Conservation (phyloP, 192 early-diverging fungal species). For the Coemansia sp. region DNA sequence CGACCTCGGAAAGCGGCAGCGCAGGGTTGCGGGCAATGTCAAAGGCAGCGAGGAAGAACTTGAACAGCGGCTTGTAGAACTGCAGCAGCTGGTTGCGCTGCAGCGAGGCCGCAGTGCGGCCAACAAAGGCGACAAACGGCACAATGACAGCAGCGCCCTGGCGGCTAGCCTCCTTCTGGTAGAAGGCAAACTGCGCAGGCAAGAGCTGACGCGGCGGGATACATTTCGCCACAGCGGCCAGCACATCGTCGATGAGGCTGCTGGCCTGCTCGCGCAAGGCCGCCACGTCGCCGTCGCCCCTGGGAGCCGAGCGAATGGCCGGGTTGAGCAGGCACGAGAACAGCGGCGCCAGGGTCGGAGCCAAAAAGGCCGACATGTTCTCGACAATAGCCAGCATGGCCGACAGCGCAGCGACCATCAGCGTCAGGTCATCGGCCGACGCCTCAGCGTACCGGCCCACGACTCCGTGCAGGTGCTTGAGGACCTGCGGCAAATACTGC, state of each 20-base stretch:
- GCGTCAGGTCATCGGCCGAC: slow-evolving; percentile 48
- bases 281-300: background rate
- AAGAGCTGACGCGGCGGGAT: slow-evolving; percentile 51
- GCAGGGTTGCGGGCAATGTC: slow-evolving; percentile 56
- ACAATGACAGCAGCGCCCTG: slow-evolving; percentile 57
- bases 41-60: slow-evolving; percentile 77
- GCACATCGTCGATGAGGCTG: slow-evolving; percentile 24
- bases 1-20: slow-evolving; percentile 43
- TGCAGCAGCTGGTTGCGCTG: slow-evolving; percentile 65
- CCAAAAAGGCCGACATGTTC: slow-evolving; percentile 54
- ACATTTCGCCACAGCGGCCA: slow-evolving; percentile 30
- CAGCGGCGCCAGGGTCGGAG: slow-evolving; percentile 46
- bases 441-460: slow-evolving; percentile 14
- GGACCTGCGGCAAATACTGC: slow-evolving; percentile 78
- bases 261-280: slow-evolving; percentile 28
- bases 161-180: slow-evolving; percentile 59
- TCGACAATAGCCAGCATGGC: slow-evolving; percentile 52
- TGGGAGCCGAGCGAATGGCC: slow-evolving; percentile 8
- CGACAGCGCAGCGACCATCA: slow-evolving; percentile 40
- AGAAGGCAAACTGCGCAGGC: slow-evolving; percentile 47
- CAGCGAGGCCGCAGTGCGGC: slow-evolving; percentile 67
- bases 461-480: slow-evolving; percentile 58
- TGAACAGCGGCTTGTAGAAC: slow-evolving; percentile 79
- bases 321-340: slow-evolving; percentile 38
- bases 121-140: slow-evolving; percentile 68